phyloP scores from a whole-genome alignment of 1,139 yeast species.

The Candida neerlandica region DNA sequence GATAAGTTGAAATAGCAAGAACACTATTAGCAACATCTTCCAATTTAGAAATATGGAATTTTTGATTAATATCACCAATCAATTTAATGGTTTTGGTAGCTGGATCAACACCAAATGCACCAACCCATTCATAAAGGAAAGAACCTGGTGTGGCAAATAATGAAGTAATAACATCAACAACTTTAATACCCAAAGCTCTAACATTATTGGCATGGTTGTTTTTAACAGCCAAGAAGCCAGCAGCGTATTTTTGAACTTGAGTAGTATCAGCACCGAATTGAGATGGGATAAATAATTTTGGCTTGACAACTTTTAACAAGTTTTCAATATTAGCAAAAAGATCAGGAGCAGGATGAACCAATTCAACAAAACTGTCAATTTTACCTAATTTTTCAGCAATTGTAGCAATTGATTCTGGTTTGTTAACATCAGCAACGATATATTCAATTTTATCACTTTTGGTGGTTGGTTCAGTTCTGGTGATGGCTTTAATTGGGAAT shows the following conservation, averaged over 20 bases:
- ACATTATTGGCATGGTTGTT: slow-evolving; percentile 39
- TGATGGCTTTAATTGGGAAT: slow-evolving; percentile 54
- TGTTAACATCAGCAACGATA: slow-evolving; percentile 30
- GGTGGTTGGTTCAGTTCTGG: slow-evolving; percentile 43
- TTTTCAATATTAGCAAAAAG: slow-evolving; percentile 29
- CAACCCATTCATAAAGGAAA: slow-evolving; percentile 36
- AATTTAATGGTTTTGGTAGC: slow-evolving; percentile 37
- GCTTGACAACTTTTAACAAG: slow-evolving; percentile 43
- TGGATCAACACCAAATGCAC: slow-evolving; percentile 41
- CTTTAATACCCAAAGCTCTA: slow-evolving; percentile 42
- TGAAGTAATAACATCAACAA: slow-evolving; percentile 49
- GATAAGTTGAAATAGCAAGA: slow-evolving; percentile 39
- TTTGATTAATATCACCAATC: slow-evolving; percentile 43
- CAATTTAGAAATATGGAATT: slow-evolving; percentile 34
- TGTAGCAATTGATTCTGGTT: slow-evolving; percentile 24
- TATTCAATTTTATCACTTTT: slow-evolving; percentile 45
- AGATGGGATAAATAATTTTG: slow-evolving; percentile 61
- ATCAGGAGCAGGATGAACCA: slow-evolving; percentile 32
- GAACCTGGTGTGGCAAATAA: slow-evolving; percentile 47
- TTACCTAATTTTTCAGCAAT: slow-evolving; percentile 43
- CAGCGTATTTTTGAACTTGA: slow-evolving; percentile 25
- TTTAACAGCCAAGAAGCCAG: slow-evolving; percentile 43
- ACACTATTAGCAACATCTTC: slow-evolving; percentile 52
- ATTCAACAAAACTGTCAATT: slow-evolving; percentile 53
- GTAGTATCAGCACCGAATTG: slow-evolving; percentile 56